Base-by-base conservation (phyloP, 208 protist species). In the Crithidia expoeki region DNA sequence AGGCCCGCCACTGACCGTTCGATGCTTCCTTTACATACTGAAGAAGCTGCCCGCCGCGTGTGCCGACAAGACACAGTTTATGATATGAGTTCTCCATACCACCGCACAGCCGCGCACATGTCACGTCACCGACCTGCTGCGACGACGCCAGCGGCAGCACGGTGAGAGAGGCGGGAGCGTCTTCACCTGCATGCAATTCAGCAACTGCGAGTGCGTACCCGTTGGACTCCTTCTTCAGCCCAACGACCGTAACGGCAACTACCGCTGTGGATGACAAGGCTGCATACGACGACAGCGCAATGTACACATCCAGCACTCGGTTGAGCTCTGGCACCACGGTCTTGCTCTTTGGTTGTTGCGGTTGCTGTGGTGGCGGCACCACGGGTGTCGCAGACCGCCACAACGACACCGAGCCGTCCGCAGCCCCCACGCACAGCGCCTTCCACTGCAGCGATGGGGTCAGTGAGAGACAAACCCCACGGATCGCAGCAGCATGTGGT, bases 401-500 rank as follows among this genome's bases (percentile, higher is more conserved):
- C 21, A 77, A 47, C 17, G 56, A 77, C 17, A 77, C 19, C 21
- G 72, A 68, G 36, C 72, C 72, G 51, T 77, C 72, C 17, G 65
- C 64, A 3, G 72, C 64, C 4, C 72, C 72, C 27, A 68, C 55
- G 65, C 72, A 77, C 11, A 77, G 50, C 10, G 62, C 52, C 28
- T 64, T 33, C 69, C 74, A 73, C 51, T 47, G 33, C 38, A 68
- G 30, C 32, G 49, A 47, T 5, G 59, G 23, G 14, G 68, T 72
- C 30, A 80, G 30, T 27, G 60, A 53, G 6, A 80, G 46, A 60
- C 58, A 80, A 21, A 80, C 32, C 5, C 57, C 68, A 1, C 66
- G 58, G 19, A 80, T 63, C 0, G 74, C 74, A 5, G 74, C 57
- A 10, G 61, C 50, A 68, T 80, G 74, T 25, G 69, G 68, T 28